Percentiles rank a stretch among this genome's conserved stretches.
Conservation (phyloP, 495 filamentous ascomycete species). For the Emericellopsis terricola region DNA sequence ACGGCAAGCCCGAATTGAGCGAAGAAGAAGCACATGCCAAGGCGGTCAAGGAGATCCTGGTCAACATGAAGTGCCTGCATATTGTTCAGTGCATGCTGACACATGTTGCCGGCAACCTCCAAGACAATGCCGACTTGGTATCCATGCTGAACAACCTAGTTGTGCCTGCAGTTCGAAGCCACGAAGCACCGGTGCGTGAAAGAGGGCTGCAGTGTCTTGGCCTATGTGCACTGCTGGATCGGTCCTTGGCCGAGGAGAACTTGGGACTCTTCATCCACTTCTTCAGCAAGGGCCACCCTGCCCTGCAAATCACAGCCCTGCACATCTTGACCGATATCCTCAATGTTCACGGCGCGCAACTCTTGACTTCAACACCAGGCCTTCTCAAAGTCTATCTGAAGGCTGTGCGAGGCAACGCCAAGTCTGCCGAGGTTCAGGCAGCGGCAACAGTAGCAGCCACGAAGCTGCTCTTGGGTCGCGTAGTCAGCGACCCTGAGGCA, state of each 20-base stretch:
- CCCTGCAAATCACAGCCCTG: conserved; percentile 71
- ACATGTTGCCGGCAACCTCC: conserved; percentile 69
- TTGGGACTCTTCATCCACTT: conserved; percentile 89
- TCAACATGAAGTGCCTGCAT: conserved; percentile 96
- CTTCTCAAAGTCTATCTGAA: conserved; percentile 64
- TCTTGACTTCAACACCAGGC: conserved; percentile 37
- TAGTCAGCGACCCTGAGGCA: conserved; percentile 35
- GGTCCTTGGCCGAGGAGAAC: conserved; percentile 83
- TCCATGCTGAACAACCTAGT: conserved; percentile 95
- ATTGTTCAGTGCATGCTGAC: conserved; percentile 96
- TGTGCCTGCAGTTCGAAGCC: conserved; percentile 80
- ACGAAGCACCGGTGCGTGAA: conserved; percentile 85
- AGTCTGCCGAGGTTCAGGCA: conserved; percentile 56
- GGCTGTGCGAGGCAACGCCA: conserved; percentile 49
- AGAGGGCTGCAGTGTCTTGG: conserved; percentile 77
- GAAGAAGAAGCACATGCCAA: conserved; percentile 66
- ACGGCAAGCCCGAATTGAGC: conserved; percentile 31
- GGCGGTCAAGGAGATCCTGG: conserved; percentile 73
- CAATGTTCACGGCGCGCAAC: conserved; percentile 63
- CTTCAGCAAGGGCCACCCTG: conserved; percentile 80
- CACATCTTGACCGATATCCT: conserved; percentile 92
- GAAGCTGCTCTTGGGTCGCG: conserved; percentile 68
- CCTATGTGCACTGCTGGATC: conserved; percentile 77
- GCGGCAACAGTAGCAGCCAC: conserved; percentile 66
- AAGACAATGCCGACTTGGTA: conserved; percentile 71